Conservation (phyloP, 441 rosid species). For the Gossypium lobatum region DNA sequence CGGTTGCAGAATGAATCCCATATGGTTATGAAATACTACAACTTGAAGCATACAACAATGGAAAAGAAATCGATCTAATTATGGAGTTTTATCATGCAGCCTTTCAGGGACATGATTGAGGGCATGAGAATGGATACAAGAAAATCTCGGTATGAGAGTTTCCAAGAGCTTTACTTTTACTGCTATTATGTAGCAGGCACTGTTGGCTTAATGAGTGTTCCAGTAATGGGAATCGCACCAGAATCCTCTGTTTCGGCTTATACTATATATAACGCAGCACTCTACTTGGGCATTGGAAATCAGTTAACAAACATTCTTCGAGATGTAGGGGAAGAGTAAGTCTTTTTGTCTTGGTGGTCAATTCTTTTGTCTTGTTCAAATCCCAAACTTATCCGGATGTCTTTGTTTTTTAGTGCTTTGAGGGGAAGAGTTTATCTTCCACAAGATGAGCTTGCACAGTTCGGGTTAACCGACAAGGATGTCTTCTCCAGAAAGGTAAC, state of each 20-base stretch:
- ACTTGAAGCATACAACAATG: neutral
- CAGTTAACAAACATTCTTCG: constrained; percentile 57
- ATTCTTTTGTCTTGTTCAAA: neutral
- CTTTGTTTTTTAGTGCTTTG: constrained; percentile 24
- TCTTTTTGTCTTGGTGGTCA: neutral
- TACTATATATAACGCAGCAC: constrained; percentile 36
- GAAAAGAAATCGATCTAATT: neutral
- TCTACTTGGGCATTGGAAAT: constrained; percentile 47
- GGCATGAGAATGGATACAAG: constrained; percentile 63
- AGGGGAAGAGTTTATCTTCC: constrained; percentile 55
- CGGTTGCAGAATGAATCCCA: neutral
- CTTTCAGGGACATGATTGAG: constrained; percentile 59
- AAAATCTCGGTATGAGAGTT: constrained; percentile 38
- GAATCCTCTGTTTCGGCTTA: constrained; percentile 30
- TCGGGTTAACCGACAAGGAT: constrained; percentile 39
- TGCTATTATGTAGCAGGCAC: constrained; percentile 56
- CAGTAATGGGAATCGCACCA: constrained; percentile 52
- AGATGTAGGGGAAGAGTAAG: constrained; percentile 62
- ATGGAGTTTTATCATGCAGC: constrained; percentile 18
- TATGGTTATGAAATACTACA: neutral
- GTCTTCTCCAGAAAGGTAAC: constrained; percentile 38
- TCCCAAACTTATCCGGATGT: neutral
- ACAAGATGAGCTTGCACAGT: constrained; percentile 46
- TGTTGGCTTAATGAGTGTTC: constrained; percentile 55
- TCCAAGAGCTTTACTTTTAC: constrained; percentile 47